Evolutionary conservation across 1,139 yeast genomes (phyloP).

Genomic region (Geotrichum citri-aurantii): DNA sequence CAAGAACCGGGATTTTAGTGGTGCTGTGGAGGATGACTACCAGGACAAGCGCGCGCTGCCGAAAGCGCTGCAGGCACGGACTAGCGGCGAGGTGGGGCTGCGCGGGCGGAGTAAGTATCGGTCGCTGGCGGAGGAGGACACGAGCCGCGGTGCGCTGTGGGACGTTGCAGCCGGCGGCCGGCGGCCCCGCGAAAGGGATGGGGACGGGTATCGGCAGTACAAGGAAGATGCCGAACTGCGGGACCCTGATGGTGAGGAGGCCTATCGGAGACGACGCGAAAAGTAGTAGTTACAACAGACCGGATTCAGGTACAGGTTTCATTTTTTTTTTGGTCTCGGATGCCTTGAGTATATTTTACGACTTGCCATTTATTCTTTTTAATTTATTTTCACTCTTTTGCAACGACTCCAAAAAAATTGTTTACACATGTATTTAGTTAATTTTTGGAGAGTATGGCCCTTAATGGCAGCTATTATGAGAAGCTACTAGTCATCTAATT

Average conservation of each 20-base stretch:
- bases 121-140: constrained; percentile 30
- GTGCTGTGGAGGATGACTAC: constrained; percentile 31
- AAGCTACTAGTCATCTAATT: too few relatives aligned
- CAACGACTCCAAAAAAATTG: too few relatives aligned
- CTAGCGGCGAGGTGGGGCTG: constrained; percentile 25
- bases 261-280: background rate
- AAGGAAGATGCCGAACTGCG: background rate
- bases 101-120: constrained; percentile 29
- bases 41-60: constrained; percentile 32
- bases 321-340: too few relatives aligned
- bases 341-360: too few relatives aligned
- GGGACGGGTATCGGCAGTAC: background rate
- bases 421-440: too few relatives aligned
- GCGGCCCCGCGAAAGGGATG: background rate
- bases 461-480: too few relatives aligned
- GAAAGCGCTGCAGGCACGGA: constrained; percentile 30
- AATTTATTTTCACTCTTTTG: too few relatives aligned
- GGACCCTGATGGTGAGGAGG: background rate
- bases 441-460: too few relatives aligned
- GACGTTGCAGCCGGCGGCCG: background rate
- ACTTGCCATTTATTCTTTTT: too few relatives aligned
- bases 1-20: constrained; percentile 30
- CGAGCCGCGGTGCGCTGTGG: constrained; percentile 20
- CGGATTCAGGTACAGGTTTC: background rate
- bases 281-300: background rate